Conservation (phyloP, 352 stramenopile genomes). For the Phytophthora nicotianae region DNA sequence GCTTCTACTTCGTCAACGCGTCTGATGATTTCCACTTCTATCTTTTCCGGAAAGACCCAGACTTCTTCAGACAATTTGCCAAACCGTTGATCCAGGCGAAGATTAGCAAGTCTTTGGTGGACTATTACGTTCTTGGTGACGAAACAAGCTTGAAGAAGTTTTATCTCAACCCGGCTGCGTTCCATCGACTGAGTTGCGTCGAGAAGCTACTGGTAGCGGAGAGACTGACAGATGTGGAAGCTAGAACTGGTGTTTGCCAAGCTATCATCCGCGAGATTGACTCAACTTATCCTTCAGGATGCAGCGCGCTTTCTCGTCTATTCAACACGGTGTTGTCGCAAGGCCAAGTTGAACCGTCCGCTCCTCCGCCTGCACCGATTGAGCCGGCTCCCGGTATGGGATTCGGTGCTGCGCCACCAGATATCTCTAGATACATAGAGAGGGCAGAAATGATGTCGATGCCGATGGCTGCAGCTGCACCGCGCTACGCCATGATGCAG, state of each 20-base stretch:
- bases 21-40: conserved; percentile 68
- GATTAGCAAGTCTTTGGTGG: conserved; percentile 56
- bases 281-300: conserved; percentile 14
- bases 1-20: conserved; percentile 49
- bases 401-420: conserved; percentile 3
- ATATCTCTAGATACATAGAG: not conserved
- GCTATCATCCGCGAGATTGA: conserved; percentile 42
- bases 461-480: not conserved
- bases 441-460: not conserved
- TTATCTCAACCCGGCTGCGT: conserved; percentile 36
- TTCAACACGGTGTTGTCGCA: conserved; percentile 43
- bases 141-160: conserved; percentile 28
- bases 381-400: not conserved
- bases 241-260: conserved; percentile 28
- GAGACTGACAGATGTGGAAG: conserved; percentile 21
- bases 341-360: conserved; percentile 28
- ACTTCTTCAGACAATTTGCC: conserved; percentile 48
- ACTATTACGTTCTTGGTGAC: conserved; percentile 54
- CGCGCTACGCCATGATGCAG: too few relatives aligned
- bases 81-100: conserved; percentile 48
- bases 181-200: conserved; percentile 40
- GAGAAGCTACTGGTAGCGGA: conserved; percentile 53
- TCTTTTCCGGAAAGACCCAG: conserved; percentile 52
- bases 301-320: conserved; percentile 20
- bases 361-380: not conserved